Evolutionary conservation across 139 green algal species (phyloP), one percentile per base, ranked within the genome.

Genomic region (Tetradesmus lagerheimii): DNA sequence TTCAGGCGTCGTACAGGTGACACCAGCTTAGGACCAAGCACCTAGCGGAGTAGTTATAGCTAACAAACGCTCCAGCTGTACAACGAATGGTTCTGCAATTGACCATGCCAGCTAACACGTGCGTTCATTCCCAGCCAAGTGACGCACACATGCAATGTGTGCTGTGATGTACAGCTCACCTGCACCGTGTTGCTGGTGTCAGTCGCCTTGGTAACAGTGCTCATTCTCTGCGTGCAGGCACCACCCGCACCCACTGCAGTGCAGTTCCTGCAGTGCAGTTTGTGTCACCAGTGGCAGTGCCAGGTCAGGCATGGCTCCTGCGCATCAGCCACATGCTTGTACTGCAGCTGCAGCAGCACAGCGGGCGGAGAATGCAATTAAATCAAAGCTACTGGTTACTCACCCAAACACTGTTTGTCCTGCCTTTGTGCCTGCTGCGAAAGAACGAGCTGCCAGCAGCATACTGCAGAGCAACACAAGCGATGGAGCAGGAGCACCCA

Each of bases 111-210:
- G 23, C 57, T 71, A 23, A 15, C 57, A 57, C 45, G 11, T 12
- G 45, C n/a, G n/a, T n/a, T n/a, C 47, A 50, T 62, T 20, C 8
- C 47, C 47, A 71, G 3, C 20, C 16, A 20, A 71, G 57, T 8
- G n/a, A n/a, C n/a, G n/a, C n/a, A n/a, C n/a, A n/a, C n/a, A n/a
- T n/a, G n/a, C n/a, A n/a, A n/a, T n/a, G n/a, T n/a, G n/a, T n/a
- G n/a, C n/a, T n/a, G n/a, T n/a, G 31, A 31, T n/a, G 57, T 23
- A 71, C 76, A 53, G 27, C 35, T 45, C 80, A 87, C 82, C 82
- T 87, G 53, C n/a, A 53, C 25, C 39, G 82, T 87, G 23, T 43
- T 50, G 34, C 37, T 87, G 71, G 82, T 74, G 27, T 53, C 82
- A 57, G 53, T 57, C 62, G 82, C 82, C 12, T 79, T 29, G 6